phyloP scores from a whole-genome alignment of 2,329 filamentous ascomycete species.

The Cladosporium sphaerospermum region DNA sequence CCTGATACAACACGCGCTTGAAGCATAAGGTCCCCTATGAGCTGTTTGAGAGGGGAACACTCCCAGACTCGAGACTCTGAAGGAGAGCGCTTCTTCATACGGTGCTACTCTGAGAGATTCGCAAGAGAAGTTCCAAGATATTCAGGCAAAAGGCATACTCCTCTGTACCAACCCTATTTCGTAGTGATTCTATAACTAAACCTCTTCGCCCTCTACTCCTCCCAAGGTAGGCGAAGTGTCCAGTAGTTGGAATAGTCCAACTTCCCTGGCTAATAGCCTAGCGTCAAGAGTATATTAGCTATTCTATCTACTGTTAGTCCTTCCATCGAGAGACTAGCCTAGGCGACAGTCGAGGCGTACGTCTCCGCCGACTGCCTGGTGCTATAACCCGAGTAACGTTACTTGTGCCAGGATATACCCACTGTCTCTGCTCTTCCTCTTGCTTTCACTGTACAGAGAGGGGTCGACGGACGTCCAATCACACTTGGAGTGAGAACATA shows the following conservation, averaged over 20 bases:
- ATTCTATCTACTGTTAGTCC: no score
- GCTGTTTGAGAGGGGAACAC: not conserved
- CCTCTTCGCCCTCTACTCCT: not conserved
- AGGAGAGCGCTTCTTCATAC: not conserved
- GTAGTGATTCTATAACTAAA: not conserved
- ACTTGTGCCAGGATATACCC: no score
- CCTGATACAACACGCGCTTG: not conserved
- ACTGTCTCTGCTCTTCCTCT: no score
- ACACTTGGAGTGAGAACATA: no score
- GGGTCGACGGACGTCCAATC: no score
- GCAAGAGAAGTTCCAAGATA: not conserved
- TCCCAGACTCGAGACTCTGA: no score
- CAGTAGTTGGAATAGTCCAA: not conserved
- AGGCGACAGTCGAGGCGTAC: not conserved
- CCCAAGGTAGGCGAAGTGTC: not conserved
- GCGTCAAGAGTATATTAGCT: no score
- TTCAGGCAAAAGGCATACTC: not conserved
- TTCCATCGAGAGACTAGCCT: not conserved
- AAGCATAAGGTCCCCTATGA: not conserved
- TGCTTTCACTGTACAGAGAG: no score
- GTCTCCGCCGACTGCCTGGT: not conserved
- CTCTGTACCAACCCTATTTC: not conserved
- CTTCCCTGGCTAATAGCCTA: no score
- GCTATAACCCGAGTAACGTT: no score
- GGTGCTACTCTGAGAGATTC: not conserved